phyloP scores from a whole-genome alignment of 164 flowering plant genomes.

The Malania oleifera region DNA sequence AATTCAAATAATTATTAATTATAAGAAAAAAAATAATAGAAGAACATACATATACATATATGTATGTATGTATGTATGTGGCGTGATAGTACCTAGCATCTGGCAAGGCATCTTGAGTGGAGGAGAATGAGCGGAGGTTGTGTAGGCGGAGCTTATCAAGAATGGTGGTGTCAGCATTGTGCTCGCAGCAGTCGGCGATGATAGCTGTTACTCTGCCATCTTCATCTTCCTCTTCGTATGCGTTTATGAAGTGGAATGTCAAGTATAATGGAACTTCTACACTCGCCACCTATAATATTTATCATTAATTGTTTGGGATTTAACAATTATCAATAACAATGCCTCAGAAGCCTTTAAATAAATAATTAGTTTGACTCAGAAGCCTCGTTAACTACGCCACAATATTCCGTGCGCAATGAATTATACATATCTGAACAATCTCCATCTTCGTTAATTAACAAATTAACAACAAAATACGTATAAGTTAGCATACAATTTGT shows the following conservation, averaged over 20 bases:
- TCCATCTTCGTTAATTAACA: too few species aligned
- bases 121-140: constrained; percentile 52
- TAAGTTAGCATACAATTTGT: too few species aligned
- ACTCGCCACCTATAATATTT: constrained; percentile 97
- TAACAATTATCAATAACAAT: too few species aligned
- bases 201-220: constrained; percentile 69
- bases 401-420: too few species aligned
- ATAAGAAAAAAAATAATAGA: too few species aligned
- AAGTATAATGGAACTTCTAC: constrained; percentile 91
- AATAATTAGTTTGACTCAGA: too few species aligned
- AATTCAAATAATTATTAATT: too few species aligned
- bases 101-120: constrained; percentile 70
- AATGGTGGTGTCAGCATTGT: constrained; percentile 70
- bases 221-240: constrained; percentile 79
- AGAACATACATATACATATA: not conserved
- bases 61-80: not conserved
- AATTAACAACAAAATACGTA: too few species aligned
- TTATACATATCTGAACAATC: too few species aligned
- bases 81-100: constrained; percentile 61
- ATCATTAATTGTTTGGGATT: too few species aligned
- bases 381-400: too few species aligned
- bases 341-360: too few species aligned
- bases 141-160: constrained; percentile 68
- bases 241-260: constrained; percentile 93
- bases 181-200: constrained; percentile 89